Conservation (phyloP, 306 rosid species). For the Lupinus albus region DNA sequence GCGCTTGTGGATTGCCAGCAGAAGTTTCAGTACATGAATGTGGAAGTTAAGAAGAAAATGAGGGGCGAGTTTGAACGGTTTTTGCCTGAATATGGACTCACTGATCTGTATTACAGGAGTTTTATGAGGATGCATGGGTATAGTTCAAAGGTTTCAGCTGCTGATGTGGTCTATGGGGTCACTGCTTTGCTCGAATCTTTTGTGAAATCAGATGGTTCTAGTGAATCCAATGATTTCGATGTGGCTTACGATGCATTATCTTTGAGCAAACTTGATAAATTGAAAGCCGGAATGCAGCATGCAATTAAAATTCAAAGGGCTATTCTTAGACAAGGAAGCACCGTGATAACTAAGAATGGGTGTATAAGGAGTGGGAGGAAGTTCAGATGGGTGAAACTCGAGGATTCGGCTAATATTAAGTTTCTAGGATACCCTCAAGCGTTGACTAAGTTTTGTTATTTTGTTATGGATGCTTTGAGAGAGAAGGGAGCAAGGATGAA, state of each 20-base stretch:
- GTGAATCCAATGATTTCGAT: constrained; percentile 82
- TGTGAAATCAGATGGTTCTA: constrained; percentile 69
- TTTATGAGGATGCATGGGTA: constrained; percentile 77
- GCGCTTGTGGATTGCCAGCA: constrained; percentile 93
- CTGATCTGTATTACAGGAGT: constrained; percentile 85
- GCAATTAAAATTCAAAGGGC: constrained; percentile 89
- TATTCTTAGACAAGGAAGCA: constrained; percentile 90
- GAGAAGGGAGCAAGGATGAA: constrained; percentile 96
- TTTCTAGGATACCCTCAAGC: constrained; percentile 92
- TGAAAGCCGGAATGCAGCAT: constrained; percentile 82
- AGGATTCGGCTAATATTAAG: constrained; percentile 70
- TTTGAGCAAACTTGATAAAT: constrained; percentile 68
- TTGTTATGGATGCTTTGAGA: constrained; percentile 89
- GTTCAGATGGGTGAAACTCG: constrained; percentile 90
- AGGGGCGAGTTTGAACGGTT: constrained; percentile 74
- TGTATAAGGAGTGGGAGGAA: constrained; percentile 86
- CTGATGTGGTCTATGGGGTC: constrained; percentile 96
- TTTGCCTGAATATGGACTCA: constrained; percentile 83
- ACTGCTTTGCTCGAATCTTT: constrained; percentile 92
- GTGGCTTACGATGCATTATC: constrained; percentile 90
- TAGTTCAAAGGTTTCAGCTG: constrained; percentile 87
- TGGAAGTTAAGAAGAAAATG: constrained; percentile 87
- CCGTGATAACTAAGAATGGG: constrained; percentile 76
- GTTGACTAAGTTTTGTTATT: constrained; percentile 85
- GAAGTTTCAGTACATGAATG: constrained; percentile 88